Conservation (phyloP, 805 yeast species). For the Lachancea sp. region DNA sequence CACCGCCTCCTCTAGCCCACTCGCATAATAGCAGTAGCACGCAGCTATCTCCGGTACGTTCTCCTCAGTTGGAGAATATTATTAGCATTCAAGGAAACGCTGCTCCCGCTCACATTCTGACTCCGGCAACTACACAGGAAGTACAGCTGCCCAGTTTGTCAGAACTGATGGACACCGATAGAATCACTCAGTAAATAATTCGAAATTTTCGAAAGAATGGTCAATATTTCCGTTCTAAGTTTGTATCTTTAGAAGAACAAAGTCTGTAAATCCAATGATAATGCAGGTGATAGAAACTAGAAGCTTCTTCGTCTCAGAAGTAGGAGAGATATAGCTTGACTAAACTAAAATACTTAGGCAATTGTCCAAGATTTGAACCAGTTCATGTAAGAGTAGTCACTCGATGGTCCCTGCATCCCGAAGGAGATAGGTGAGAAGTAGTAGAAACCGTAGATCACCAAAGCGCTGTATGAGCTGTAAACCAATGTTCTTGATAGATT, state of each 20-base stretch:
- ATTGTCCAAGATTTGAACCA: conserved; percentile 47
- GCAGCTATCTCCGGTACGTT: conserved; percentile 16
- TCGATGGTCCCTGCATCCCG: conserved; percentile 53
- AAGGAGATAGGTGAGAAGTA: conserved; percentile 55
- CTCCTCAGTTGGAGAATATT: conserved; percentile 24
- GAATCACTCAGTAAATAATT: conserved; percentile 26
- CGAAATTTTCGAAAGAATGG: too few relatives aligned
- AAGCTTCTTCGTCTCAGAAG: neutral
- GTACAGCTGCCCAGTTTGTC: conserved; percentile 20
- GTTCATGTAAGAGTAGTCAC: conserved; percentile 38
- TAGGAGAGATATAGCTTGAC: neutral
- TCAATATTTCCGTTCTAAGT: too few relatives aligned
- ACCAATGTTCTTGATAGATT: conserved; percentile 25
- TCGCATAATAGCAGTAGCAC: conserved; percentile 10
- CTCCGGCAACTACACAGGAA: conserved; percentile 31
- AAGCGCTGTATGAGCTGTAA: conserved; percentile 37
- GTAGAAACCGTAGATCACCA: conserved; percentile 50
- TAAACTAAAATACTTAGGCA: conserved; percentile 10
- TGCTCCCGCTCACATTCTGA: conserved; percentile 19
- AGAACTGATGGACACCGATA: conserved; percentile 27
- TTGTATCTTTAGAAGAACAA: neutral
- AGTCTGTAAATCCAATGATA: too few relatives aligned
- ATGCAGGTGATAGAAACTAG: neutral
- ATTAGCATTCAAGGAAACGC: conserved; percentile 30
- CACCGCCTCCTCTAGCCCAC: conserved; percentile 27